Conservation (phyloP, 2,329 filamentous ascomycete genomes). For the Ophiostoma fasciatum region DNA sequence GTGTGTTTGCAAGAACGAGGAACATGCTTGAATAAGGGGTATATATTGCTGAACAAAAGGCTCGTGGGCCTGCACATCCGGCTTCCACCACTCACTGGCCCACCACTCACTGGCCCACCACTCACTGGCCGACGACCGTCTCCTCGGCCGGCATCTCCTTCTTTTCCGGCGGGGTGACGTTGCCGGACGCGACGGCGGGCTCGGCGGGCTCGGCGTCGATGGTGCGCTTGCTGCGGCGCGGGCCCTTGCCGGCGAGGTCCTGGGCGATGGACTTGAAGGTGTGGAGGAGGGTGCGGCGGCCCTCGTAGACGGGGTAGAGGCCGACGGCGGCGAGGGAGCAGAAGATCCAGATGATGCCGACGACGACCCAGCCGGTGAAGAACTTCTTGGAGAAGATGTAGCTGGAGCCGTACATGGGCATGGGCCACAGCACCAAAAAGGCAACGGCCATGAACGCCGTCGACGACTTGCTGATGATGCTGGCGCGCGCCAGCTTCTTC, state of each 20-base stretch:
- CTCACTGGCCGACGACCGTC: not conserved
- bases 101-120: no score
- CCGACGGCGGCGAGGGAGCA: slow-evolving; percentile 58
- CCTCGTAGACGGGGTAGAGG: slow-evolving; percentile 69
- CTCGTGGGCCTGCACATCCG: not conserved
- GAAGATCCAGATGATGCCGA: slow-evolving; percentile 71
- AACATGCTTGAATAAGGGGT: not conserved
- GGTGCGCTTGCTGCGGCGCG: slow-evolving; percentile 7
- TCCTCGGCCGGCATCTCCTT: slow-evolving; percentile 4
- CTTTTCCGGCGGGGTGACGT: slow-evolving; percentile 12
- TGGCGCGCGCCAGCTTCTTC: slow-evolving; percentile 17
- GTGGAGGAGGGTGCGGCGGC: slow-evolving; percentile 47
- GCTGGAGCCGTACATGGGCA: slow-evolving; percentile 72
- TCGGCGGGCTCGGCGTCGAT: slow-evolving; percentile 11
- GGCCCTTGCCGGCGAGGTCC: slow-evolving; percentile 37
- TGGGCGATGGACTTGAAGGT: slow-evolving; percentile 46
- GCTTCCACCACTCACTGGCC: not conserved
- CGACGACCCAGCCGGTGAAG: slow-evolving; percentile 67
- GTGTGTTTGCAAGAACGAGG: no score
- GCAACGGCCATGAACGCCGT: slow-evolving; percentile 29
- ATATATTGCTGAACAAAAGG: no score
- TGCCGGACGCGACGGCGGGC: slow-evolving; percentile 2
- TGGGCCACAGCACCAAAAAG: slow-evolving; percentile 74
- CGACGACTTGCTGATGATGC: slow-evolving; percentile 19
- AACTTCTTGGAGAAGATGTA: slow-evolving; percentile 75